Conservation (phyloP, 192 early-diverging fungal species). For the Coemansia sp. region DNA sequence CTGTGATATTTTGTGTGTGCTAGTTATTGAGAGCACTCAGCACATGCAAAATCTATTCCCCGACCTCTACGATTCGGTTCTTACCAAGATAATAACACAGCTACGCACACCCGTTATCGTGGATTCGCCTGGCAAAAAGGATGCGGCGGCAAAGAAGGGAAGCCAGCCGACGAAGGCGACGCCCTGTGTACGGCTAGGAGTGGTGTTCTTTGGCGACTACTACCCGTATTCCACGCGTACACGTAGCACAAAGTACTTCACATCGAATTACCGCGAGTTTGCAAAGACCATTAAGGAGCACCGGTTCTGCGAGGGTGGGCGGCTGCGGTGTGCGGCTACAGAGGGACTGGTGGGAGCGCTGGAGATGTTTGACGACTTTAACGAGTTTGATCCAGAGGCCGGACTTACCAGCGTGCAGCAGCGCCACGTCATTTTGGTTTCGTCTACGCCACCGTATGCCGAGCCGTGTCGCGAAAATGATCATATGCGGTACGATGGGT, state of each 20-base stretch:
- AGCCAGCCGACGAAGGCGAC: constrained; percentile 43
- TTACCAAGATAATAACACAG: constrained; percentile 48
- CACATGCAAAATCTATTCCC: constrained; percentile 48
- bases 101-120: constrained; percentile 45
- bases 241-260: constrained; percentile 56
- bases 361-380: constrained; percentile 58
- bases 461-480: constrained; percentile 49
- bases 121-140: constrained; percentile 30
- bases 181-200: constrained; percentile 53
- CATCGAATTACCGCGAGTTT: constrained; percentile 57
- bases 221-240: constrained; percentile 51
- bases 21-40: constrained; percentile 55
- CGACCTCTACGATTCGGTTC: constrained; percentile 50
- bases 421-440: constrained; percentile 48
- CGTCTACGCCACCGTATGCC: constrained; percentile 48
- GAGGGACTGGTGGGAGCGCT: constrained; percentile 54
- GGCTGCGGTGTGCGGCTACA: constrained; percentile 48
- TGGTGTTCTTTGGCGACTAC: constrained; percentile 57
- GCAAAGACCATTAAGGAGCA: constrained; percentile 52
- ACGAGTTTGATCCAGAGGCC: constrained; percentile 50
- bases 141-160: constrained; percentile 2
- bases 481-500: constrained; percentile 52
- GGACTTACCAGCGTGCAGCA: constrained; percentile 48
- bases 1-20: constrained; percentile 55
- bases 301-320: constrained; percentile 48